A percentile compares a stretch with the other conserved stretches of the same genome.
phyloP scores from a whole-genome alignment of 2,329 filamentous ascomycete species.

The Dothistroma pini region DNA sequence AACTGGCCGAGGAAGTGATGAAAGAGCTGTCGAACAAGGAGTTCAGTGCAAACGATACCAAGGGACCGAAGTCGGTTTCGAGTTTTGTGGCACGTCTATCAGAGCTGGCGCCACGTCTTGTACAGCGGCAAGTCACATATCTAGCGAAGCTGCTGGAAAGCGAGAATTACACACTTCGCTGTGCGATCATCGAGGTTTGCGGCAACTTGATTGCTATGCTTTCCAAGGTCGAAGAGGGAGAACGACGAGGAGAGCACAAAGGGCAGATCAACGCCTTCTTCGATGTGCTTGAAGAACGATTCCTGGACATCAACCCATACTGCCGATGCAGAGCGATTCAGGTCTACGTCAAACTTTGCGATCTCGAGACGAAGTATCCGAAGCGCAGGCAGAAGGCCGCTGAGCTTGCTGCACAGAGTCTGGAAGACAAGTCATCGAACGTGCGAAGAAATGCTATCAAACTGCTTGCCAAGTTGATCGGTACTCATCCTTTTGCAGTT shows the following conservation, averaged over 20 bases:
- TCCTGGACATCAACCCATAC: constrained; percentile 95
- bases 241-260: constrained; percentile 88
- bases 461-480: constrained; percentile 78
- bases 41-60: constrained; percentile 94
- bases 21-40: constrained; percentile 96
- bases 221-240: constrained; percentile 72
- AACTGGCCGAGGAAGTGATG: constrained; percentile 88
- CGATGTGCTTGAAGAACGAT: constrained; percentile 91
- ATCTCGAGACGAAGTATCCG: constrained; percentile 93
- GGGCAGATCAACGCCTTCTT: constrained; percentile 96
- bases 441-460: constrained; percentile 95
- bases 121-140: constrained; percentile 97
- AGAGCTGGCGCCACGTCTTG: constrained; percentile 81
- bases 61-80: constrained; percentile 93
- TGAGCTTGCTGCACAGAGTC: constrained; percentile 79
- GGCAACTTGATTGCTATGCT: constrained; percentile 91
- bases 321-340: constrained; percentile 89
- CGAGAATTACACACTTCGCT: constrained; percentile 93
- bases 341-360: constrained; percentile 86
- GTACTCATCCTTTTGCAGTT: constrained; percentile 89
- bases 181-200: constrained; percentile 92
- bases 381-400: constrained; percentile 85
- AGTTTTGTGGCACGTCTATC: constrained; percentile 90
- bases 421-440: constrained; percentile 98
- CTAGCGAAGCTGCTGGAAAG: constrained; percentile 93